Evolutionary conservation across 169 alveolate genomes (phyloP).

Genomic region (Eimeria mitis): DNA sequence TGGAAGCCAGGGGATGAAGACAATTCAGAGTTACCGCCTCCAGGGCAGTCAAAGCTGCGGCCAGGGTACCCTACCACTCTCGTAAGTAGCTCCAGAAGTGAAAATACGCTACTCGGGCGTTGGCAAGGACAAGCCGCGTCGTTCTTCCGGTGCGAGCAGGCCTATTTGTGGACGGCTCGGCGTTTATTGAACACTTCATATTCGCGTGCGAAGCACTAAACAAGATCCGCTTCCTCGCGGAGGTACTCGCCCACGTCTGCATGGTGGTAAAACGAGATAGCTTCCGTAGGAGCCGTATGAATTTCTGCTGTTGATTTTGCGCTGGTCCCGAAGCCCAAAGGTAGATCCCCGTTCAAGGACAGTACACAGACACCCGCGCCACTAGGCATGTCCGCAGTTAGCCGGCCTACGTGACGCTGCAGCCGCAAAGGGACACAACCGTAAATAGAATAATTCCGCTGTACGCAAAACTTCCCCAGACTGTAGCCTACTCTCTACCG

Average conservation of each 20-base stretch:
- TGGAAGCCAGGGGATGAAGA: too few relatives aligned
- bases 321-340: conserved; percentile 96
- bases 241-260: conserved; percentile 97
- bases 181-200: not conserved
- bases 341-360: conserved; percentile 81
- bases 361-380: conserved; percentile 81
- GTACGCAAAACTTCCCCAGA: not conserved
- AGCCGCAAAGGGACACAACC: not conserved
- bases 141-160: not conserved
- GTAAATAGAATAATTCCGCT: not conserved
- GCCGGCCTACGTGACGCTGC: conserved; percentile 92
- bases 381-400: conserved; percentile 84
- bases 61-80: not conserved
- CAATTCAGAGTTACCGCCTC: not conserved
- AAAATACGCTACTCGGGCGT: not conserved
- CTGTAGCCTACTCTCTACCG: not conserved
- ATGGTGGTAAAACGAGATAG: conserved; percentile 90
- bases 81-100: not conserved
- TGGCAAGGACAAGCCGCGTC: not conserved
- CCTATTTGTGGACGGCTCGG: not conserved
- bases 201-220: conserved; percentile 16
- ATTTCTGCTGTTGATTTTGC: conserved; percentile 94
- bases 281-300: conserved; percentile 91
- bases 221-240: conserved; percentile 94
- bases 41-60: not conserved